These are phyloP conservation scores for Candida sphagnicola DNA, from an alignment of 805 yeast genomes.

Conservation along the genomic window DNA sequence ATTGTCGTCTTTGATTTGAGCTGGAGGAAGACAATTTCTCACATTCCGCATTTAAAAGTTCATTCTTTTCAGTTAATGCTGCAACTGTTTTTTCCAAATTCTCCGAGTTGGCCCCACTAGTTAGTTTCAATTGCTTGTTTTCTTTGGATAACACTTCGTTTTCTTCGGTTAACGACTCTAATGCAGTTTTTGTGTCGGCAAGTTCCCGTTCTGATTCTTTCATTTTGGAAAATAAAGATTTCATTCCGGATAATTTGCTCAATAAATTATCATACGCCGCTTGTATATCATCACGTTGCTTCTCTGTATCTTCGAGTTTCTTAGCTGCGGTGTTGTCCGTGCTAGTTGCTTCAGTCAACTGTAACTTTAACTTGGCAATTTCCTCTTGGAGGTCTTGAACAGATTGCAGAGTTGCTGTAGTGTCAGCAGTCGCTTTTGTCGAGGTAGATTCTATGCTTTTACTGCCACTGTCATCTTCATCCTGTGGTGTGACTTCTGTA, in stretches of 20 bases:
- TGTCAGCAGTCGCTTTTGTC: neutral
- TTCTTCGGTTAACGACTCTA: constrained; percentile 22
- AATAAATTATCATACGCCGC: constrained; percentile 59
- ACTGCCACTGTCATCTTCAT: too few relatives aligned
- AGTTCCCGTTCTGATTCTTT: constrained; percentile 64
- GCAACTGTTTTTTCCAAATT: neutral
- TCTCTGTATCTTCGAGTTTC: neutral
- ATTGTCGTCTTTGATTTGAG: constrained; percentile 33
- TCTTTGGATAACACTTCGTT: constrained; percentile 19
- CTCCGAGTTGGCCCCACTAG: constrained; percentile 16
- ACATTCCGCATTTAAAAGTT: constrained; percentile 50
- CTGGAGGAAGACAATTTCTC: constrained; percentile 43
- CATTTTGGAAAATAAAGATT: constrained; percentile 66
- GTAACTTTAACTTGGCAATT: neutral
- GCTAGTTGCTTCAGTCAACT: too few relatives aligned
- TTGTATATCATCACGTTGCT: constrained; percentile 51
- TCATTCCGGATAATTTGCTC: constrained; percentile 68
- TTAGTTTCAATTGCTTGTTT: constrained; percentile 2
- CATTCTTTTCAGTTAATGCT: constrained; percentile 20
- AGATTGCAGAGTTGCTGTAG: neutral
- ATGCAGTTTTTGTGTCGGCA: constrained; percentile 46
- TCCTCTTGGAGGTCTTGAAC: neutral
- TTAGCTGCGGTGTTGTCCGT: too few relatives aligned
- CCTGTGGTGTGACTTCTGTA: too few relatives aligned
- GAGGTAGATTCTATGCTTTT: too few relatives aligned